Evolutionary conservation across 768 basidiomycete genomes (phyloP).

Genomic region (Tricholomella constricta): DNA sequence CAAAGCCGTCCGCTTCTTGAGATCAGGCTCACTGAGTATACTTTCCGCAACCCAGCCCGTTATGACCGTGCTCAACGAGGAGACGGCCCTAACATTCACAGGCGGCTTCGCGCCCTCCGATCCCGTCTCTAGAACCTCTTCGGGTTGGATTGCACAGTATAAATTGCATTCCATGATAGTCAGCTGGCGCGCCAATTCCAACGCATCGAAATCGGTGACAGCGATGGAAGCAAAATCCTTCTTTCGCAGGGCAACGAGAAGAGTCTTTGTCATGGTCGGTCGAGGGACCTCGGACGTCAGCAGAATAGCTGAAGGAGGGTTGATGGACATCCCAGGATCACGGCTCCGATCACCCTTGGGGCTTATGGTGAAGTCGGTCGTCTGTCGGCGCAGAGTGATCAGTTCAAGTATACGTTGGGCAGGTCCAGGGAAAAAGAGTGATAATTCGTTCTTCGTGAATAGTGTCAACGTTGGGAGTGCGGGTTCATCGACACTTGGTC

Average conservation of each 20-base stretch:
- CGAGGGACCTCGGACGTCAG: slow-evolving; percentile 75
- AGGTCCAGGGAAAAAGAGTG: slow-evolving; percentile 63
- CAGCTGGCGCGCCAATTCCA: slow-evolving; percentile 92
- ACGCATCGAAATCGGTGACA: slow-evolving; percentile 89
- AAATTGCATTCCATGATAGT: slow-evolving; percentile 91
- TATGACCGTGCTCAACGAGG: slow-evolving; percentile 86
- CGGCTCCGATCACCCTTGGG: slow-evolving; percentile 66
- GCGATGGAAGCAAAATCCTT: slow-evolving; percentile 62
- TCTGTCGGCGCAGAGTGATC: slow-evolving; percentile 54
- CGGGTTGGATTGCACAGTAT: slow-evolving; percentile 83
- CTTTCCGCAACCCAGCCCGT: slow-evolving; percentile 97
- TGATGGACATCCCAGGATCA: slow-evolving; percentile 75
- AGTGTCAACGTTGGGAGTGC: slow-evolving; percentile 57
- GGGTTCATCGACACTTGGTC: slow-evolving; percentile 67
- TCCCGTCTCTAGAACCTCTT: slow-evolving; percentile 86
- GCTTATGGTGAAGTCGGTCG: slow-evolving; percentile 49
- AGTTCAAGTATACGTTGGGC: slow-evolving; percentile 75
- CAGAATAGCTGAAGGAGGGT: slow-evolving; percentile 48
- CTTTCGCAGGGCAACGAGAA: slow-evolving; percentile 67
- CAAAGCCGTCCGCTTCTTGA: slow-evolving; percentile 75
- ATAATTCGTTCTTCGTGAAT: slow-evolving; percentile 65
- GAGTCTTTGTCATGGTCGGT: slow-evolving; percentile 80
- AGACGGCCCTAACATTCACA: slow-evolving; percentile 79
- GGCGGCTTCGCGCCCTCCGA: slow-evolving; percentile 67
- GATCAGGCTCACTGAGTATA: slow-evolving; percentile 87